A percentile compares a stretch with the other conserved stretches of the same genome.
phyloP scores from a whole-genome alignment of 306 rosid species.

The Quercus ilex region DNA sequence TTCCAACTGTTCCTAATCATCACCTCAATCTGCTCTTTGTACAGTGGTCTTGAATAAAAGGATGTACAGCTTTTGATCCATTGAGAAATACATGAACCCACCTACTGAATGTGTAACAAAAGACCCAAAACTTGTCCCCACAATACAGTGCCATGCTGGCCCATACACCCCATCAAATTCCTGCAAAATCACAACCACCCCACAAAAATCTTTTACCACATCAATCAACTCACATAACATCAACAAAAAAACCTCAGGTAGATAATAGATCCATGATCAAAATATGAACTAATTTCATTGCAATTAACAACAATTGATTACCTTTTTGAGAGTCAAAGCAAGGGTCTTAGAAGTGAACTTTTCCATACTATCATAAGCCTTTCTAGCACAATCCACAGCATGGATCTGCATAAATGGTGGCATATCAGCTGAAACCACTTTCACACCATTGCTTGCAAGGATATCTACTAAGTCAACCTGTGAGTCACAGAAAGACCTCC shows the following conservation, averaged over 20 bases:
- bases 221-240: conserved; percentile 19
- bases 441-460: conserved; percentile 70
- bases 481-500: conserved; percentile 59
- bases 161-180: conserved; percentile 96
- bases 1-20: conserved; percentile 14
- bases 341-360: conserved; percentile 91
- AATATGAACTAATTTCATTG: neutral
- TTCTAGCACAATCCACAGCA: conserved; percentile 85
- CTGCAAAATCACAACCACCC: conserved; percentile 52
- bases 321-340: conserved; percentile 87
- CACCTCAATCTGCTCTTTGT: conserved; percentile 71
- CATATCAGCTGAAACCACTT: conserved; percentile 86
- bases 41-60: conserved; percentile 89
- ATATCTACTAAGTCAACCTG: conserved; percentile 57
- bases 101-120: conserved; percentile 95
- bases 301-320: neutral
- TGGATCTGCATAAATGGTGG: conserved; percentile 99
- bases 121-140: conserved; percentile 95
- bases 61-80: conserved; percentile 86
- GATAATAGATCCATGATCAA: neutral
- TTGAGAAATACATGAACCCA: conserved; percentile 86
- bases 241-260: neutral
- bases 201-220: conserved; percentile 33
- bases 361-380: conserved; percentile 75
- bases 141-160: conserved; percentile 99